phyloP scores from a whole-genome alignment of 2,329 filamentous ascomycete species.

The Leptographium flavum region DNA sequence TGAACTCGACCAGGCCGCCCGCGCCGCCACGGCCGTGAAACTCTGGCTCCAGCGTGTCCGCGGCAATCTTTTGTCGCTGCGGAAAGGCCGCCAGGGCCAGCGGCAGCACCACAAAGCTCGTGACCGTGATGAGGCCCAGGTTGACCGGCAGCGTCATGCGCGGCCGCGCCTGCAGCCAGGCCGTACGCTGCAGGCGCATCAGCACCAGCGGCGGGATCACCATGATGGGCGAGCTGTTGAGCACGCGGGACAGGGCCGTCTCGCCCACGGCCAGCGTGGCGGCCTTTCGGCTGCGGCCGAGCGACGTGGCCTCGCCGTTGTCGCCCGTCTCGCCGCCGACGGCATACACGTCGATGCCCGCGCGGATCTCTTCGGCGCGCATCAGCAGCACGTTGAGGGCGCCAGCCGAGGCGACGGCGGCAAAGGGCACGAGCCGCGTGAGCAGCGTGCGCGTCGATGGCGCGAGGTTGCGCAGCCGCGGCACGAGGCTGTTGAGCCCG shows the following conservation, averaged over 20 bases:
- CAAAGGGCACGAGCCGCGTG: conserved; percentile 83
- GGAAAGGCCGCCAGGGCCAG: conserved; percentile 86
- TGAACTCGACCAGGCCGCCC: conserved; percentile 82
- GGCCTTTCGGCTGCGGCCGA: conserved; percentile 80
- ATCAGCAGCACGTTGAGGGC: conserved; percentile 94
- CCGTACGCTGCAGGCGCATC: conserved; percentile 67
- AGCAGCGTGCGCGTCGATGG: conserved; percentile 65
- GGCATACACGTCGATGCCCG: conserved; percentile 85
- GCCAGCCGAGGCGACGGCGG: conserved; percentile 82
- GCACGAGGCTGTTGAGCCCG: conserved; percentile 80
- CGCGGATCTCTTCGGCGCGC: conserved; percentile 88
- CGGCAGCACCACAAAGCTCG: conserved; percentile 77
- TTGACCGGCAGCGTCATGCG: conserved; percentile 71
- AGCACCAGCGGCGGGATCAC: conserved; percentile 79
- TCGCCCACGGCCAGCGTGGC: conserved; percentile 83
- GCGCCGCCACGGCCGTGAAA: conserved; percentile 72
- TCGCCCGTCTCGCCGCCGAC: conserved; percentile 22
- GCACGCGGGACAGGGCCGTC: conserved; percentile 78
- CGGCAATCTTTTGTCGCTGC: conserved; percentile 70
- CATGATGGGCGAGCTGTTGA: conserved; percentile 96
- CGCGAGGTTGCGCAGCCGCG: conserved; percentile 62
- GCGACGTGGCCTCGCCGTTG: conserved; percentile 39
- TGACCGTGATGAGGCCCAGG: conserved; percentile 71
- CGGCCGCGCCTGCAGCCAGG: conserved; percentile 69
- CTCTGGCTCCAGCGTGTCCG: conserved; percentile 65